phyloP scores from a whole-genome alignment of 192 early-diverging fungal genomes.

The Linnemannia hyalina region DNA sequence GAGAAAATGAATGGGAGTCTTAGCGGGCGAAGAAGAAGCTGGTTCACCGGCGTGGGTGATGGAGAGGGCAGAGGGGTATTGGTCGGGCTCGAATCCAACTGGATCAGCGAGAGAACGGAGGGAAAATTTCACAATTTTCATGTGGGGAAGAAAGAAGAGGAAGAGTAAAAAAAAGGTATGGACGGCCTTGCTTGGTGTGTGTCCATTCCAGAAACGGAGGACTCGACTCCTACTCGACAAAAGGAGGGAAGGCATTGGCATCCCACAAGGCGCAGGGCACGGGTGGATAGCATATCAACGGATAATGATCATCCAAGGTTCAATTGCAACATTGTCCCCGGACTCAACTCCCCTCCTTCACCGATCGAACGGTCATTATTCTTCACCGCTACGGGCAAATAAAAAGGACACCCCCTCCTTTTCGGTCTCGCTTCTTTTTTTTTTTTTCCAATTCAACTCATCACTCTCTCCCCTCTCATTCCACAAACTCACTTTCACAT shows the following conservation, averaged over 20 bases:
- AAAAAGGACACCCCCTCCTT: background rate
- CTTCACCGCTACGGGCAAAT: background rate
- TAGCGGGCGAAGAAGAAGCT: background rate
- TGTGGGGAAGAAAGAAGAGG: background rate
- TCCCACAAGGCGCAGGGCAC: background rate
- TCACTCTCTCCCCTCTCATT: background rate
- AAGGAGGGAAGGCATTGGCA: background rate
- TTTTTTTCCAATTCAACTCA: background rate
- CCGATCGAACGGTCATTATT: background rate
- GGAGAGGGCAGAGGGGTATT: background rate
- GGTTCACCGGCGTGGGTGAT: background rate
- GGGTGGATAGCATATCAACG: background rate
- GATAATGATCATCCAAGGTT: background rate
- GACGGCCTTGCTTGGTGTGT: too few species aligned
- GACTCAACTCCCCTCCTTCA: background rate
- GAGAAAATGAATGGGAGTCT: background rate
- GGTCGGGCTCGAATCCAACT: conserved; percentile 7
- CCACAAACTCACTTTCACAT: background rate
- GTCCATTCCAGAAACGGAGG: background rate
- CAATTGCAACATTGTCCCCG: background rate
- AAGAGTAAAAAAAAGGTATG: too few species aligned
- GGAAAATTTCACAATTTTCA: background rate
- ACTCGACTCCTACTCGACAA: background rate
- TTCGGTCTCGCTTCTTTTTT: background rate
- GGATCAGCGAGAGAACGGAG: background rate